phyloP scores from a whole-genome alignment of 306 rosid species.

The Lotus japonicus region DNA sequence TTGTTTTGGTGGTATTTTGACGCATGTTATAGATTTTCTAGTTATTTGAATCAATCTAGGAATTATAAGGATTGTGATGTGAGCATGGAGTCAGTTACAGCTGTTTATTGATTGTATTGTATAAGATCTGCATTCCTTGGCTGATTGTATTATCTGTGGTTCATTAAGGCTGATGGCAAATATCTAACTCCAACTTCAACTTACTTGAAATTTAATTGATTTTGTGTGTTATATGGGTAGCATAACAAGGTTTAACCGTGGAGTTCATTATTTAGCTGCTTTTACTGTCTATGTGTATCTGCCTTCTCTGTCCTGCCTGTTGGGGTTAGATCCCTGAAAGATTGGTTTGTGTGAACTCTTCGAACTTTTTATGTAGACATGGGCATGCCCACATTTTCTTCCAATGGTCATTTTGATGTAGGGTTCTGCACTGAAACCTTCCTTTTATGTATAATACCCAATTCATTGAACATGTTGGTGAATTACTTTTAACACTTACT shows the following conservation, averaged over 20 bases:
- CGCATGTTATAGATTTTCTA: neutral
- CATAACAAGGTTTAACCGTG: too few species aligned
- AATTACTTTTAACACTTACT: too few species aligned
- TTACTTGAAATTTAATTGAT: neutral
- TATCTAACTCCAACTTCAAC: neutral
- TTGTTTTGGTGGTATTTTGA: neutral
- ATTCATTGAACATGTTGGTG: too few species aligned
- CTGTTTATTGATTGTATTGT: neutral
- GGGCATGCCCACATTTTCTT: neutral
- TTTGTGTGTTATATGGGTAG: neutral
- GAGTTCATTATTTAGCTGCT: too few species aligned
- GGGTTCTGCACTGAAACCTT: neutral
- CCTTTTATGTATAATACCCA: too few species aligned
- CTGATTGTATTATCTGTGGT: neutral
- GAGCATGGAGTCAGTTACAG: neutral
- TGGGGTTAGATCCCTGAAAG: too few species aligned
- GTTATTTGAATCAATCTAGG: neutral
- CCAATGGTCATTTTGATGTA: neutral
- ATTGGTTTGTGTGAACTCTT: too few species aligned
- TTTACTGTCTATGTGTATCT: too few species aligned
- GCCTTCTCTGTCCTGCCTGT: too few species aligned
- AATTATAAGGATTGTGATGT: neutral
- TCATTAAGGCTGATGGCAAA: neutral
- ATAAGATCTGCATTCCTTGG: neutral
- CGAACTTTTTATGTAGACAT: neutral